Evolutionary conservation across 176 grass and related monocot species (phyloP), one percentile per base, ranked within the genome.

Genomic region (Cenchrus purpureus): DNA sequence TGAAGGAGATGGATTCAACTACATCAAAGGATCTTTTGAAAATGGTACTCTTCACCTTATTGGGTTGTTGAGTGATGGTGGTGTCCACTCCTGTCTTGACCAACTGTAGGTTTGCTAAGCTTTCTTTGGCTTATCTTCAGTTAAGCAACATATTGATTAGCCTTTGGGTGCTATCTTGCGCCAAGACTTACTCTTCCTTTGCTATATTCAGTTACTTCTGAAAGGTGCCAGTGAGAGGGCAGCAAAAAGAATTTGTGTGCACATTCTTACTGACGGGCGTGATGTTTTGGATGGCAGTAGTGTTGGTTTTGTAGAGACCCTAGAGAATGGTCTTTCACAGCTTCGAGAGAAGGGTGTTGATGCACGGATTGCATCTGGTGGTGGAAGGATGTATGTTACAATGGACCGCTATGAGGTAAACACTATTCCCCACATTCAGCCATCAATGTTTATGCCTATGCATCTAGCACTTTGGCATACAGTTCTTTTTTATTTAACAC

Each of bases 401-500:
- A 99, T 99, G 97, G 97, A 99, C 76, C 97, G 97, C 20, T 99
- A 99, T 37, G 97, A 99, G 97, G 97, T 99, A 88, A 51, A 43
- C 11, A 54, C 52, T 40, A 40, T 10, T 76, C 22, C 16, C 65
- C 16, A n/a, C 40, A 49, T 28, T 77, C 65, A 77, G 17, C 50
- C 50, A 51, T 64, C 69, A 65, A 65, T n/a, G 20, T 67, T 83
- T 63, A 34, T 46, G 59, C 25, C 25, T 25, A 25, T 25, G 25
- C 25, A 25, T 74, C 25, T 60, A 60, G 58, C 25, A 25, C 25
- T 25, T 25, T 81, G 19, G 17, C n/a, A 70, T 65, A 54, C 7
- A 70, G 19, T 65, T 77, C 42, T 77, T 58, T 70, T 48, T 70
- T 77, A 1, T 81, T 63, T 42, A 54, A 69, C 57, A 37, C 80